Evolutionary conservation across 331 rosid genomes (phyloP).

Genomic region (Acacia pycnantha): DNA sequence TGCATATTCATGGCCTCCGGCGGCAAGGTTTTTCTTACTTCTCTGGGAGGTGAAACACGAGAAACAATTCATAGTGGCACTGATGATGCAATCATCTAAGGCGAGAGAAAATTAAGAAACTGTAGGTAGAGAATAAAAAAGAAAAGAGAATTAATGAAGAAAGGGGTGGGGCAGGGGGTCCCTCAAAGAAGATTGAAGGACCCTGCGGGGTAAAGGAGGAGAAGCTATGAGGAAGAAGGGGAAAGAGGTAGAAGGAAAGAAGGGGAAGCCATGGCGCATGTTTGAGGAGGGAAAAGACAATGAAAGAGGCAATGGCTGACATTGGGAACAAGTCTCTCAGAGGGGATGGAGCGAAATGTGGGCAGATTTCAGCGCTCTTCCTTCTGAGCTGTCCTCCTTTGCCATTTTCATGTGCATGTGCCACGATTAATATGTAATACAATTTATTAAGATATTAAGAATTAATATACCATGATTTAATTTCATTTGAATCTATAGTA

Average conservation of each 20-base stretch:
- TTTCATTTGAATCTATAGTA: too few species aligned
- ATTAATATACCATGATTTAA: too few species aligned
- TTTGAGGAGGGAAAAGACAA: background rate
- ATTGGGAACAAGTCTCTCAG: constrained; percentile 36
- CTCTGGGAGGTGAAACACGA: constrained; percentile 68
- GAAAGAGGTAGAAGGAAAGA: constrained; percentile 16
- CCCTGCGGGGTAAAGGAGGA: constrained; percentile 45
- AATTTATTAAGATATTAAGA: too few species aligned
- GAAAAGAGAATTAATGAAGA: background rate
- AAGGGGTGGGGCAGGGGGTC: constrained; percentile 46
- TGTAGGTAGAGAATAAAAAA: background rate
- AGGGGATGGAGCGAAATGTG: constrained; percentile 30
- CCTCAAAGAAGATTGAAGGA: constrained; percentile 73
- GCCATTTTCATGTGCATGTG: background rate
- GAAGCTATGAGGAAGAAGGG: constrained; percentile 16
- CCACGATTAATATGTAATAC: background rate
- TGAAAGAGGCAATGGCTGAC: constrained; percentile 25
- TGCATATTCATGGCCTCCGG: constrained; percentile 31
- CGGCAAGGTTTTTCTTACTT: constrained; percentile 44
- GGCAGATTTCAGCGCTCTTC: constrained; percentile 48
- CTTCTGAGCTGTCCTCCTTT: background rate
- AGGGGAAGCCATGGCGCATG: constrained; percentile 28
- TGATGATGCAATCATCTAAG: background rate
- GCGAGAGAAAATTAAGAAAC: background rate
- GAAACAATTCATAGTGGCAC: constrained; percentile 71